Base-by-base conservation (phyloP, 371 early-diverging fungal species). In the Smittium mucronatum region DNA sequence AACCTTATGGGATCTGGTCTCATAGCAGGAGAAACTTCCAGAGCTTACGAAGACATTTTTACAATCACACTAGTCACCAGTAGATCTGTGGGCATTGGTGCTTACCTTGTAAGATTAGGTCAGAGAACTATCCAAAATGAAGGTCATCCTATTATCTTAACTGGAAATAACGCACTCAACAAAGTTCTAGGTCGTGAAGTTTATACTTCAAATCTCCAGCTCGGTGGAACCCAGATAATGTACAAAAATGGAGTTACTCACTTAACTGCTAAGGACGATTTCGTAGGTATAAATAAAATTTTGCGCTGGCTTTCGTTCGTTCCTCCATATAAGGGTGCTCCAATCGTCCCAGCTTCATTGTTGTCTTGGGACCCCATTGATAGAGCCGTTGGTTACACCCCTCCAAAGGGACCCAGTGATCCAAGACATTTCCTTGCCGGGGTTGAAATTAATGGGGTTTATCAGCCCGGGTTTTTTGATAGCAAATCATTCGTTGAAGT, bases 191-290 rank as follows among this genome's bases (percentile, higher is more conserved):
- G 99, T 71, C 91, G 97, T 68, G 93, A 97, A 73, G 97, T 98
- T 1, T 99, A 99, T 82, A 89, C 95, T 17, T 94, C 92, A 72
- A 99, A 99, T 84, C 78, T 97, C 78, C 97, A 99, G 80, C 85
- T 99, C 57, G 99, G 99, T 75, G 99, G 99, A 65, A 93, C 95
- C 29, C 96, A 95, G 79, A 95, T 99, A 83, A 95, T 99, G 95
- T 89, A 89, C 86, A 90, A 90, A 83, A 99, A 99, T 83, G 98
- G 98, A 74, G 93, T 98, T 5, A 93, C 94, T 36, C 99, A 99
- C 74, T 82, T 93, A 77, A 92, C 92, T 5, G 99, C 95, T 47
- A 85, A 91, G 71, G 92, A 97, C 76, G 98, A 98, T 77, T 84
- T 94, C 71, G 87, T 91, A 70, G 97, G 96, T 75, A 90, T 98